phyloP scores from a whole-genome alignment of 805 yeast species.

The Myxozyma sirexii region DNA sequence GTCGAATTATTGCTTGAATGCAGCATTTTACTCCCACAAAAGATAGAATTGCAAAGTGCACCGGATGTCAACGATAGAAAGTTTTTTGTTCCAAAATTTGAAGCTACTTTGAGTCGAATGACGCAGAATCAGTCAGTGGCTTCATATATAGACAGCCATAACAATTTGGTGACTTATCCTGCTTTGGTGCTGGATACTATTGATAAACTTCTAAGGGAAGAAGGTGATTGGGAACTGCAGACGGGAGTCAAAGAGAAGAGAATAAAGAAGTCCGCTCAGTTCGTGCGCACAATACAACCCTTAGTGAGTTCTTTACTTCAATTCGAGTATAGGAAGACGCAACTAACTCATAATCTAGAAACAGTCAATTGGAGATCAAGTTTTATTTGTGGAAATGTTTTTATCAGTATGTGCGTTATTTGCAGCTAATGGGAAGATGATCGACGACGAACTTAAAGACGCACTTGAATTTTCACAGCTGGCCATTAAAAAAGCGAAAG shows the following conservation, averaged over 20 bases:
- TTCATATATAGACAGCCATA: neutral
- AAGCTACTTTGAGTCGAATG: neutral
- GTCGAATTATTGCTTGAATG: neutral
- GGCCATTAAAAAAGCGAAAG: neutral
- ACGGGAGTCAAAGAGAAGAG: neutral
- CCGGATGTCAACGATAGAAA: neutral
- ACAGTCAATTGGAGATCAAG: neutral
- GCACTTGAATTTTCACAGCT: slow-evolving; percentile 2
- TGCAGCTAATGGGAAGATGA: neutral
- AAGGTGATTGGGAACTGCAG: neutral
- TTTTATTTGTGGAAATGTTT: slow-evolving; percentile 7
- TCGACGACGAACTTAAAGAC: slow-evolving; percentile 15
- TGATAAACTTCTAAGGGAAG: neutral
- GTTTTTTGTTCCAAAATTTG: neutral
- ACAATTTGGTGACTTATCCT: slow-evolving; percentile 3
- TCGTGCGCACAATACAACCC: neutral
- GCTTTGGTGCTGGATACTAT: slow-evolving; percentile 6
- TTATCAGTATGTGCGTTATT: slow-evolving; percentile 7
- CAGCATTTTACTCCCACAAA: neutral
- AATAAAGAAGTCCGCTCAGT: neutral
- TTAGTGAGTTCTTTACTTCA: neutral
- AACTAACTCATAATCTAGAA: neutral
- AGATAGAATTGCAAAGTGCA: too few relatives aligned
- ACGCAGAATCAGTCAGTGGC: neutral
- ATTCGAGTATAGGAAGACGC: neutral